Evolutionary conservation across 495 filamentous ascomycete species (phyloP).

Genomic region (Articulospora tetracladia): DNA sequence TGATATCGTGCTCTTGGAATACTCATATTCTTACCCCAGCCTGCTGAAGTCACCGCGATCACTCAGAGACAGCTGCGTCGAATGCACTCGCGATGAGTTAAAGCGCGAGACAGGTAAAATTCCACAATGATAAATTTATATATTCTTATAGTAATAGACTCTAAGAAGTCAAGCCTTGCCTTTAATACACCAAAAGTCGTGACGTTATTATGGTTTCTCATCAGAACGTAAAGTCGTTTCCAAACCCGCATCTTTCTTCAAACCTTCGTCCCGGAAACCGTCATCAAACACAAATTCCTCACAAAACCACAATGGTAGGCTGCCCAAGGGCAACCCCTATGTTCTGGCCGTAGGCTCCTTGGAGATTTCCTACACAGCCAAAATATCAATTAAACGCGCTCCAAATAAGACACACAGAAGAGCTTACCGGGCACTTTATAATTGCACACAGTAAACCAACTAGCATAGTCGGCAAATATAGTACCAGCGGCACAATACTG

Average conservation of each 20-base stretch:
- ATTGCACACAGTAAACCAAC: slow-evolving; percentile 80
- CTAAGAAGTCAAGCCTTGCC: neutral
- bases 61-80: too few species aligned
- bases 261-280: neutral
- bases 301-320: neutral
- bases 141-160: too few species aligned
- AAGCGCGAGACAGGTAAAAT: too few species aligned
- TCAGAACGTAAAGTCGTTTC: neutral
- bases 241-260: neutral
- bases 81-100: too few species aligned
- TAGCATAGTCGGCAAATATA: slow-evolving; percentile 38
- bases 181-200: too few species aligned
- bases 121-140: too few species aligned
- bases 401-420: neutral
- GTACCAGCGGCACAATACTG: slow-evolving; percentile 41
- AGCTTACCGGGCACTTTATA: slow-evolving; percentile 61
- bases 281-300: neutral
- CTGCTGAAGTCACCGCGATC: too few species aligned
- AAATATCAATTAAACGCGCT: too few species aligned
- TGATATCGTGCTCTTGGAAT: too few species aligned
- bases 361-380: neutral
- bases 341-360: neutral
- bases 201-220: too few species aligned
- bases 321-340: neutral
- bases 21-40: too few species aligned